Evolutionary conservation across 2,329 filamentous ascomycete genomes (phyloP).

Genomic region (Byssothecium circinans): DNA sequence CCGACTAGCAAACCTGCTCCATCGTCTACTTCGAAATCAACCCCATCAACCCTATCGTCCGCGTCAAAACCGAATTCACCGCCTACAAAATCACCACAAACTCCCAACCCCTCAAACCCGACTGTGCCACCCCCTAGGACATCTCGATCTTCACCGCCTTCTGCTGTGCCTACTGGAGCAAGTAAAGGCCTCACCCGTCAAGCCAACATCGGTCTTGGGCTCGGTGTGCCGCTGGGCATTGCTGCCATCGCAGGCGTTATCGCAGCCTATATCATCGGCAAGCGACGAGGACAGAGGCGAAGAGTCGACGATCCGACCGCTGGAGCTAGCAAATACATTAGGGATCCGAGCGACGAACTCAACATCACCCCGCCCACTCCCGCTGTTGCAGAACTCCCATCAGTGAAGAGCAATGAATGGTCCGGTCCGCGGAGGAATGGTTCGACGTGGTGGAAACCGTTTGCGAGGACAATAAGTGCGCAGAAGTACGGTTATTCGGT

Average conservation of each 20-base stretch:
- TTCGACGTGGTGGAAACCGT: conserved; percentile 7
- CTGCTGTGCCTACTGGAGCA: background rate
- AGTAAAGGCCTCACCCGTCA: conserved; percentile 2
- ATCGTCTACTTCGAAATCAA: background rate
- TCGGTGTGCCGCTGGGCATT: conserved; percentile 5
- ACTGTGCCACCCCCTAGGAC: background rate
- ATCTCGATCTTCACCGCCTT: background rate
- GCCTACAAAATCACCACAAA: background rate
- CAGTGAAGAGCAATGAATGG: background rate
- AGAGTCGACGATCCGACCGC: conserved; percentile 8
- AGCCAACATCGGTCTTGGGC: conserved; percentile 4
- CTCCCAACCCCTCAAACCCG: background rate
- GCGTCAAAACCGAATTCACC: background rate
- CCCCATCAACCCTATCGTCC: background rate
- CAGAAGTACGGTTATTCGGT: conserved; percentile 1
- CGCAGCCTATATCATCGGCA: conserved; percentile 7
- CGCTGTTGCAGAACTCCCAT: conserved; percentile 6
- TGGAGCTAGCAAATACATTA: conserved; percentile 4
- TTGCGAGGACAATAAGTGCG: background rate
- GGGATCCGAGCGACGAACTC: conserved; percentile 7
- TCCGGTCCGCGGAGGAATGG: background rate
- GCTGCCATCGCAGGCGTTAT: conserved; percentile 5
- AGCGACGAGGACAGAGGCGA: conserved; percentile 6
- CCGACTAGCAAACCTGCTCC: background rate
- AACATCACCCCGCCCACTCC: conserved; percentile 3